phyloP scores from a whole-genome alignment of 2,329 filamentous ascomycete species.

The Didymella sp. region DNA sequence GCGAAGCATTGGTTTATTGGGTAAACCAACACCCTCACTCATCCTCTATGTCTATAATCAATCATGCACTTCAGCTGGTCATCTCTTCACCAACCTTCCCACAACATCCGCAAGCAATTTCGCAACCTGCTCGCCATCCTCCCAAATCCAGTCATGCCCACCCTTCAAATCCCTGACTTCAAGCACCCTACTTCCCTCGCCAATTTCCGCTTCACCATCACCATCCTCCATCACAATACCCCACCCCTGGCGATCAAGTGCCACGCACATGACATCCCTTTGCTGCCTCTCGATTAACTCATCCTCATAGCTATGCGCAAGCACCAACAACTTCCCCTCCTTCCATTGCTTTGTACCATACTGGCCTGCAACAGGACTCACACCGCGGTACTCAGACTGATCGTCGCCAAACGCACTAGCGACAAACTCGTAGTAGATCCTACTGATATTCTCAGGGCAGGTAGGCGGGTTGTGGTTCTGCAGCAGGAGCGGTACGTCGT shows the following conservation, averaged over 20 bases:
- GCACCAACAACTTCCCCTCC: constrained; percentile 48
- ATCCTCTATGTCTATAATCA: background rate
- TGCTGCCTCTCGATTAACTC: constrained; percentile 63
- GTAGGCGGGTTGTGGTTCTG: constrained; percentile 50
- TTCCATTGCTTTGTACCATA: constrained; percentile 53
- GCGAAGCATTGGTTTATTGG: constrained; percentile 31
- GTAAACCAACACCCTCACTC: constrained; percentile 15
- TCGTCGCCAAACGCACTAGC: constrained; percentile 65
- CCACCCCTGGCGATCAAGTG: constrained; percentile 56
- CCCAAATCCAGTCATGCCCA: constrained; percentile 70
- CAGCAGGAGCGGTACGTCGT: constrained; percentile 66
- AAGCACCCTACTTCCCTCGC: constrained; percentile 41
- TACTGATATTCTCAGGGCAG: constrained; percentile 38
- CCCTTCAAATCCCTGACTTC: constrained; percentile 60
- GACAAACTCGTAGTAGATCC: constrained; percentile 66
- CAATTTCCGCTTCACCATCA: constrained; percentile 35
- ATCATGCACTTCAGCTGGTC: background rate
- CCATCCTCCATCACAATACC: constrained; percentile 37
- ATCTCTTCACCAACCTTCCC: constrained; percentile 17
- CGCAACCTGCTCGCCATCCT: constrained; percentile 65
- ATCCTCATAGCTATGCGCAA: constrained; percentile 58
- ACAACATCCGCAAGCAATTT: constrained; percentile 46
- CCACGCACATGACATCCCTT: constrained; percentile 62
- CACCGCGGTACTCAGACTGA: constrained; percentile 34
- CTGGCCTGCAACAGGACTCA: constrained; percentile 60